Conservation (phyloP, 257 asterid genomes). For the Jasminum sambac region DNA sequence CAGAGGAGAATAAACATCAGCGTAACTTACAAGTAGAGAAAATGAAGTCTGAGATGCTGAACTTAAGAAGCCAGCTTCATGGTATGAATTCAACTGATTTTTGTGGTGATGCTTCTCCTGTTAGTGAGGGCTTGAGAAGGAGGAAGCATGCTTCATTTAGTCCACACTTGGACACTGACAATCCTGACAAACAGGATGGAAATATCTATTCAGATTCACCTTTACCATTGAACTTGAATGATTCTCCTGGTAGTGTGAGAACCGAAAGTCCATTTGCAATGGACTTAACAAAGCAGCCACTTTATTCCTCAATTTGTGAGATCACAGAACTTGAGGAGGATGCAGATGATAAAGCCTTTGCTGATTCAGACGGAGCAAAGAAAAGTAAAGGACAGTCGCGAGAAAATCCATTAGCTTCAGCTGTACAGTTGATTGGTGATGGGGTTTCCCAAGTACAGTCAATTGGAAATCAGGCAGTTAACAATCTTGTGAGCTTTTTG, state of each 20-base stretch:
- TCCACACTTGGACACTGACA: conserved; percentile 39
- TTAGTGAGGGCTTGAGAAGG: conserved; percentile 69
- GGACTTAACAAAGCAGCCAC: conserved; percentile 49
- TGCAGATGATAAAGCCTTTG: conserved; percentile 38
- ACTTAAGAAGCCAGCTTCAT: conserved; percentile 87
- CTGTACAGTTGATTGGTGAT: conserved; percentile 87
- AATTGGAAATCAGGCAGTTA: conserved; percentile 94
- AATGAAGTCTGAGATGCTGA: conserved; percentile 99
- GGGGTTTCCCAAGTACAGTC: conserved; percentile 97
- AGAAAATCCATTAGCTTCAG: conserved; percentile 83
- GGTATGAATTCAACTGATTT: conserved; percentile 57
- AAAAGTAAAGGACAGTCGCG: conserved; percentile 55
- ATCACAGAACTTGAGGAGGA: conserved; percentile 72
- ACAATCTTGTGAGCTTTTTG: conserved; percentile 80
- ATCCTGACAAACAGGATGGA: conserved; percentile 57
- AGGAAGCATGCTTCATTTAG: conserved; percentile 51
- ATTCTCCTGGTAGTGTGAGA: conserved; percentile 57
- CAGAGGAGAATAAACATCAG: conserved; percentile 85
- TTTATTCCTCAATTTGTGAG: conserved; percentile 57
- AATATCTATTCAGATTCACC: conserved; percentile 40
- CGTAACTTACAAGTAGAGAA: conserved; percentile 97
- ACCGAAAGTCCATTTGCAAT: conserved; percentile 52
- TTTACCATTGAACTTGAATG: conserved; percentile 50
- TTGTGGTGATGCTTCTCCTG: conserved; percentile 53
- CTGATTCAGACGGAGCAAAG: conserved; percentile 45